Evolutionary conservation across 495 filamentous ascomycete species (phyloP), one percentile per base, ranked within the genome.

Genomic region (Neohortaea acidophila): DNA sequence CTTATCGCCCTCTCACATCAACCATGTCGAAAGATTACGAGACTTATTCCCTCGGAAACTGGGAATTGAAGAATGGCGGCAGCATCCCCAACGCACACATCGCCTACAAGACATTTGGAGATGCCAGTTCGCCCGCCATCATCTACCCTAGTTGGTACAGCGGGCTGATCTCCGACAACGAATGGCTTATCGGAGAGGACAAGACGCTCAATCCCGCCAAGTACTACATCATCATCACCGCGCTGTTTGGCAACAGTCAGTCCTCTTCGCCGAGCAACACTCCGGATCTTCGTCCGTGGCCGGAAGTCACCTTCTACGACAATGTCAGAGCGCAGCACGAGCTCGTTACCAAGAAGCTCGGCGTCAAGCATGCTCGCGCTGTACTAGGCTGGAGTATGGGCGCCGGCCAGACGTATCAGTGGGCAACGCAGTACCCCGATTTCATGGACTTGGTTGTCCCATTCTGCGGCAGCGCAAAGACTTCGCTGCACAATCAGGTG

Each of bases 301-400:
- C 78, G 0, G 65, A 61, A 30, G 63, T 72, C 19, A 67, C 69
- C 4, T 69, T 81, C 50, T 74, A 75, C 49, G 78, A 83, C 47
- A 81, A 81, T 47, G 73, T 83, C 2, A 62, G 66, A 10, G 77
- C 77, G 3, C 77, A 83, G 51, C 53, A 83, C 45, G 59, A 61
- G 13, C 65, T 81, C 6, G 63, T 79, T 10, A 80, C 74, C 8
- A 61, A 79, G 56, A 63, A 70, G 39, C 55, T 83, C 3, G 69
- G 66, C 11, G 66, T 83, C 46, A 64, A 56, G 9, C 77, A 79
- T 57, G 57, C 73, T 1, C 60, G 63, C 15, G 73, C 73, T 11
- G 75, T 83, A 2, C 29, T 79, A 0, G 78, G 78, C 3, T 81
- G 75, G 74, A 73, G 67, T 17, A 79, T 83, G 78, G 77, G 76